These are phyloP conservation scores for Stylosanthes scabra DNA, from an alignment of 331 rosid species.

Conservation along the genomic window DNA sequence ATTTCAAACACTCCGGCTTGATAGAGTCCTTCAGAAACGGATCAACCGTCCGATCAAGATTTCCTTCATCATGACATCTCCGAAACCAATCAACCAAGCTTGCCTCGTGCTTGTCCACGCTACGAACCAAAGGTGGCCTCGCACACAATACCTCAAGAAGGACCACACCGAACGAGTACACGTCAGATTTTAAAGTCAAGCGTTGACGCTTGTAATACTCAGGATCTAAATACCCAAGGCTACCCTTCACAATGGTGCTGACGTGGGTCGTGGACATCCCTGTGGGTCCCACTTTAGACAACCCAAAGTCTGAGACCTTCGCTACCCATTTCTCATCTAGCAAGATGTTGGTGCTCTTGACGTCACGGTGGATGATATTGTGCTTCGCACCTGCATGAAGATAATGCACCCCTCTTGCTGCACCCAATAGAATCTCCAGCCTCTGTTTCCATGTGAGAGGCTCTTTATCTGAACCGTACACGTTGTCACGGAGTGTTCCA, in stretches of 20 bases:
- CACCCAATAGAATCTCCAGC: not conserved
- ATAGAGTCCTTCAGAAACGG: not conserved
- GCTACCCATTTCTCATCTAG: not conserved
- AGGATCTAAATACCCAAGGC: not conserved
- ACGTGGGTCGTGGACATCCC: not conserved
- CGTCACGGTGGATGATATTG: conserved; percentile 33
- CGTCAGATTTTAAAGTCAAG: not conserved
- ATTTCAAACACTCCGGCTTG: not conserved
- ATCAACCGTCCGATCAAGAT: not conserved
- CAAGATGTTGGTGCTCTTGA: conserved; percentile 10
- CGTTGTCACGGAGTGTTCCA: not conserved
- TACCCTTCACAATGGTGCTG: not conserved
- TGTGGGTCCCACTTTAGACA: not conserved
- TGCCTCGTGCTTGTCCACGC: not conserved
- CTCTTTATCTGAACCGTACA: no score
- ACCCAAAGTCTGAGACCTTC: not conserved
- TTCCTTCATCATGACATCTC: not conserved
- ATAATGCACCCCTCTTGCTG: conserved; percentile 15
- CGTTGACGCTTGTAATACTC: not conserved
- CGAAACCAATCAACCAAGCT: conserved; percentile 1
- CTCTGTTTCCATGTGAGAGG: not conserved
- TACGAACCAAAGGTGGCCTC: conserved; percentile 12
- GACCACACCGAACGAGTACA: conserved; percentile 16
- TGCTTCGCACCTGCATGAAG: conserved; percentile 34
- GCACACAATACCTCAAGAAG: conserved; percentile 15